Base-by-base conservation (phyloP, 352 stramenopile genomes). In the Phytopythium mirpurense region DNA sequence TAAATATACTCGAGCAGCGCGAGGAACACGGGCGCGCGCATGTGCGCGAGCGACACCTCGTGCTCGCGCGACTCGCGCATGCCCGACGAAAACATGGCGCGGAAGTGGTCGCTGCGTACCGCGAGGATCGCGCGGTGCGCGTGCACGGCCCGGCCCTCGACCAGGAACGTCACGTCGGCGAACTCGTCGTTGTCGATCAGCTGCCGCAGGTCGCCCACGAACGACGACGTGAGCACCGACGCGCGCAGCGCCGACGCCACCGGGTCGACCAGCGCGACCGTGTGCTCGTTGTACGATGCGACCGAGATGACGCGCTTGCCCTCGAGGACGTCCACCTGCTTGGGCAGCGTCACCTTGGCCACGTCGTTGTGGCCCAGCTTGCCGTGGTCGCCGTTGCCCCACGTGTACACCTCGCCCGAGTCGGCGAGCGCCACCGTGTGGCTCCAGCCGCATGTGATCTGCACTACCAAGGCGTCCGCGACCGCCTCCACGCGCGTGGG, bases 221-320 rank as follows among this genome's bases (percentile, higher is more conserved):
- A 93, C 41, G 85, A 93, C 51, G 84, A 96, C 36, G 75, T 92
- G 19, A 94, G 65, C 54, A 91, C 68, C 18, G 77, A 89, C 19
- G 83, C 75, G 23, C 79, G 83, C n/a, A 90, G 59, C 12, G 75
- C 88, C 1, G 45, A 51, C 14, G 78, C 84, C 45, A 90, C 67
- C 2, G 86, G 83, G 35, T 96, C 84, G 34, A 93, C 89, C 2
- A 98, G 74, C 26, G 91, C 93, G 5, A 97, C 90, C 5, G 95
- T 98, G 69, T 98, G 95, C 54, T 98, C 95, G 57, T 98, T 98
- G 78, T 98, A 98, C n/a, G 92, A 98, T 23, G 95, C 93, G 10
- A 98, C 86, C 29, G 86, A 83, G n/a, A 98, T 84, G n/a, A 98
- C 93, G 18, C 86, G 88, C 63, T 98, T 97, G 34, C 81, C 69